Conservation (phyloP, 352 stramenopile species). For the Phytophthora melonis region DNA sequence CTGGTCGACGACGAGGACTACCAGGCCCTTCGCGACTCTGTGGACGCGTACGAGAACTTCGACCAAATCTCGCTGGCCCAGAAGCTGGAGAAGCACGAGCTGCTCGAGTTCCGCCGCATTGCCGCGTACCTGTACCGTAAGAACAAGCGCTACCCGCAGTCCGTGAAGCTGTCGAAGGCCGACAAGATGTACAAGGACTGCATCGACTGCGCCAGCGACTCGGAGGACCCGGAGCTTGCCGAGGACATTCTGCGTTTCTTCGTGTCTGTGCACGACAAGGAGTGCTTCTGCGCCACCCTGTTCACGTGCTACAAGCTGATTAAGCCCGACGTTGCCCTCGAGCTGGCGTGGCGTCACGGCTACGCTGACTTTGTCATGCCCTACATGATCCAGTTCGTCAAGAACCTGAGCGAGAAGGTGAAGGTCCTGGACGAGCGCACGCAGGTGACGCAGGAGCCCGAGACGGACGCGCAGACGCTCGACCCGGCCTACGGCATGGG, state of each 20-base stretch:
- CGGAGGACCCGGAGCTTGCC: slow-evolving; percentile 95
- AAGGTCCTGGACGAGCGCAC: slow-evolving; percentile 94
- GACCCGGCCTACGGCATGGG: slow-evolving; percentile 83
- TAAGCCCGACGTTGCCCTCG: slow-evolving; percentile 98
- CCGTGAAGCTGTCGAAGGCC: slow-evolving; percentile 98
- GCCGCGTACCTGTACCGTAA: slow-evolving; percentile 99
- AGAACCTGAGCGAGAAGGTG: slow-evolving; percentile 96
- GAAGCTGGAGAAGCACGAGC: slow-evolving; percentile 99
- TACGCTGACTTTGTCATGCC: slow-evolving; percentile 99
- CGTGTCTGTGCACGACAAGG: slow-evolving; percentile 98
- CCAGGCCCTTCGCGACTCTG: slow-evolving; percentile 95
- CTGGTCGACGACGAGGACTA: slow-evolving; percentile 99
- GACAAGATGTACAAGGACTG: slow-evolving; percentile 99
- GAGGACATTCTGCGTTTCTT: slow-evolving; percentile 99
- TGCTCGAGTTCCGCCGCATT: slow-evolving; percentile 99
- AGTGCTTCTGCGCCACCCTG: slow-evolving; percentile 98
- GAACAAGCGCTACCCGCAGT: slow-evolving; percentile 99
- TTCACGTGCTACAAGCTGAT: slow-evolving; percentile 99
- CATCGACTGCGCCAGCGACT: slow-evolving; percentile 99
- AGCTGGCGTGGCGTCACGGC: slow-evolving; percentile 99
- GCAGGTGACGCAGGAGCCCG: slow-evolving; percentile 78
- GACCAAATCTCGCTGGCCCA: slow-evolving; percentile 99
- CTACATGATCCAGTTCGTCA: slow-evolving; percentile 99
- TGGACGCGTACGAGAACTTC: slow-evolving; percentile 99
- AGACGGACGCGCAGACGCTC: slow-evolving; percentile 59